These are phyloP conservation scores for Pythium volutum DNA, from an alignment of 352 stramenopile genomes.

Conservation along the genomic window DNA sequence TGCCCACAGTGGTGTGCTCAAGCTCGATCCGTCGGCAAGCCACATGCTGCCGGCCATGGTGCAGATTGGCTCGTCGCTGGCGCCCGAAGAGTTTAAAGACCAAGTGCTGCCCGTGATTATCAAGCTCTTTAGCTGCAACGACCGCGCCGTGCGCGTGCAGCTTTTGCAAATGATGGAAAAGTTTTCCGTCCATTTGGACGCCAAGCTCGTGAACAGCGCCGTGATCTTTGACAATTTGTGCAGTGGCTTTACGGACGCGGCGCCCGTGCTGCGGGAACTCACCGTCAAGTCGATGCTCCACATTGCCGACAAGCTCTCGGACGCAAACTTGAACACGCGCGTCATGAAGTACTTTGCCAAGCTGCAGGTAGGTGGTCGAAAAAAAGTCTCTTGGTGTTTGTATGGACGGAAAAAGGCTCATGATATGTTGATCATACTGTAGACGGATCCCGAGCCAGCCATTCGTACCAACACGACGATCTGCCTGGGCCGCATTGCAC, in stretches of 20 bases:
- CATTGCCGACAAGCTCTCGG: constrained; percentile 88
- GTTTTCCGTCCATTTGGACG: constrained; percentile 86
- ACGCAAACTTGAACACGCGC: constrained; percentile 89
- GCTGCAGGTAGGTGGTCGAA: constrained; percentile 54
- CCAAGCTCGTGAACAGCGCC: constrained; percentile 88
- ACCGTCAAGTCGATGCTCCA: constrained; percentile 92
- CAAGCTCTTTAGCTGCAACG: constrained; percentile 90
- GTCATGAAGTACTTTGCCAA: constrained; percentile 93
- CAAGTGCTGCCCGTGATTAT: constrained; percentile 87
- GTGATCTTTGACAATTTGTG: constrained; percentile 91
- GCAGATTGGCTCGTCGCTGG: constrained; percentile 76
- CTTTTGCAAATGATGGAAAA: constrained; percentile 91
- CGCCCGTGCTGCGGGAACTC: constrained; percentile 85
- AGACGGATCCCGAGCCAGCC: constrained; percentile 86
- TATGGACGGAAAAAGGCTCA: background rate
- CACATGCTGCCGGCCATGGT: constrained; percentile 89
- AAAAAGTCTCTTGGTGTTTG: background rate
- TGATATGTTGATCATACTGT: background rate
- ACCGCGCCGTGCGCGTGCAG: constrained; percentile 87
- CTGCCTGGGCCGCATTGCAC: constrained; percentile 87
- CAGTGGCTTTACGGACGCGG: constrained; percentile 89
- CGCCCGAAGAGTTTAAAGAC: constrained; percentile 82
- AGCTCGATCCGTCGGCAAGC: constrained; percentile 80
- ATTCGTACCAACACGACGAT: constrained; percentile 94
- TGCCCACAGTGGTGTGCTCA: constrained; percentile 35